phyloP scores from a whole-genome alignment of 495 filamentous ascomycete genomes.

The Hyphodiscus hymeniophilus region DNA sequence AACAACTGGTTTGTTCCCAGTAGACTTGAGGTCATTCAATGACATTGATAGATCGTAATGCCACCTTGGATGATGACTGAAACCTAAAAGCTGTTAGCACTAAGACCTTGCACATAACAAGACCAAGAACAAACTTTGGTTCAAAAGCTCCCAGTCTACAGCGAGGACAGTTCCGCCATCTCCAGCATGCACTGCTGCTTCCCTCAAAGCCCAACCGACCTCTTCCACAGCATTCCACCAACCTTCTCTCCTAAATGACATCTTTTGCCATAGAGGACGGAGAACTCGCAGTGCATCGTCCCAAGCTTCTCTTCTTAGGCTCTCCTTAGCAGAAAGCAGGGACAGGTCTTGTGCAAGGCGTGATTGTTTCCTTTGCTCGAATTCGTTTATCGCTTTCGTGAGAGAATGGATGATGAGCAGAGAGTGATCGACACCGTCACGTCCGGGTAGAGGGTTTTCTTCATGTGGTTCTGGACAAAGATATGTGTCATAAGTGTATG shows the following conservation, averaged over 20 bases:
- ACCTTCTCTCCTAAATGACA: constrained; percentile 67
- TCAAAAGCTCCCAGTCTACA: constrained; percentile 80
- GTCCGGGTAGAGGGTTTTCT: constrained; percentile 52
- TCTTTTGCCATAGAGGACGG: constrained; percentile 59
- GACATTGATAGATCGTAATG: constrained; percentile 68
- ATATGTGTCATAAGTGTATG: constrained; percentile 75
- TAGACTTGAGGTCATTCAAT: constrained; percentile 44
- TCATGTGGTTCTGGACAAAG: constrained; percentile 69
- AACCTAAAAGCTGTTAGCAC: constrained; percentile 34
- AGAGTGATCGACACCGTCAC: constrained; percentile 53
- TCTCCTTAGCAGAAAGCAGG: constrained; percentile 60
- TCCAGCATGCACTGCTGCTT: constrained; percentile 56
- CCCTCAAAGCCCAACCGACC: constrained; percentile 63
- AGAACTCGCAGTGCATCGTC: constrained; percentile 58
- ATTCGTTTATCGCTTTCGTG: constrained; percentile 55
- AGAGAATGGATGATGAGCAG: constrained; percentile 51
- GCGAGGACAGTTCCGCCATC: constrained; percentile 59
- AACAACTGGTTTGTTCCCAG: constrained; percentile 52
- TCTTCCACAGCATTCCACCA: constrained; percentile 75
- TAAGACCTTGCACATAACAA: constrained; percentile 6
- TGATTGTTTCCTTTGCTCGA: constrained; percentile 26
- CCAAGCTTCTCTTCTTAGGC: constrained; percentile 56
- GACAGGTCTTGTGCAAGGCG: constrained; percentile 61
- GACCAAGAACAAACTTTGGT: constrained; percentile 43
- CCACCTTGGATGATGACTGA: constrained; percentile 52